Conservation (phyloP, 2,329 filamentous ascomycete species). For the Pyrenochaeta sp. region DNA sequence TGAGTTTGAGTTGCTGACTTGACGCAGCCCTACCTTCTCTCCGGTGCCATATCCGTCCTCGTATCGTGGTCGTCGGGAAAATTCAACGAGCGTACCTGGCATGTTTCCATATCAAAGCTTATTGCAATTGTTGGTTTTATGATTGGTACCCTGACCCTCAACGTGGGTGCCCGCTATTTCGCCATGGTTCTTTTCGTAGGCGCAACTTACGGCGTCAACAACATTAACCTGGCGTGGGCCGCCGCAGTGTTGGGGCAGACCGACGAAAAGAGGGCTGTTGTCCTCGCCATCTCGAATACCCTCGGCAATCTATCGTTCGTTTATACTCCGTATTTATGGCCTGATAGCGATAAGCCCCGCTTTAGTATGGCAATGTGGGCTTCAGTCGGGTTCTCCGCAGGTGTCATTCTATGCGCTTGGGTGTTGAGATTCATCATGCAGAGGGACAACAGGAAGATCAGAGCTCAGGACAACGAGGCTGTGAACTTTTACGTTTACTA, state of each 20-base stretch:
- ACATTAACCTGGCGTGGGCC: conserved; percentile 51
- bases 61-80: conserved; percentile 36
- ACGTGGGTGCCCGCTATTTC: conserved; percentile 43
- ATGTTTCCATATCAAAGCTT: conserved; percentile 38
- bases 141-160: conserved; percentile 33
- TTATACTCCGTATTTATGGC: conserved; percentile 42
- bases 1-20: background rate
- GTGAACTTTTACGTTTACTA: conserved; percentile 29
- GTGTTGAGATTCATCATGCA: conserved; percentile 18
- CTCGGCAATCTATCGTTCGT: conserved; percentile 51
- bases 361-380: conserved; percentile 29
- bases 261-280: conserved; percentile 52
- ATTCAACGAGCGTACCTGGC: conserved; percentile 44
- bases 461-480: conserved; percentile 16
- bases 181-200: conserved; percentile 44
- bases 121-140: conserved; percentile 43
- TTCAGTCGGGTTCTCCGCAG: conserved; percentile 27
- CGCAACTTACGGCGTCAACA: conserved; percentile 42
- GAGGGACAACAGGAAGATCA: conserved; percentile 29
- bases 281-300: conserved; percentile 52
- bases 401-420: conserved; percentile 24
- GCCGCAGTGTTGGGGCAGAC: conserved; percentile 51
- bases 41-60: conserved; percentile 29
- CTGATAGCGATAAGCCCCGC: conserved; percentile 25
- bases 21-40: conserved; percentile 40